Base-by-base conservation (phyloP, 129 eudicot species). In the Arctium minus region DNA sequence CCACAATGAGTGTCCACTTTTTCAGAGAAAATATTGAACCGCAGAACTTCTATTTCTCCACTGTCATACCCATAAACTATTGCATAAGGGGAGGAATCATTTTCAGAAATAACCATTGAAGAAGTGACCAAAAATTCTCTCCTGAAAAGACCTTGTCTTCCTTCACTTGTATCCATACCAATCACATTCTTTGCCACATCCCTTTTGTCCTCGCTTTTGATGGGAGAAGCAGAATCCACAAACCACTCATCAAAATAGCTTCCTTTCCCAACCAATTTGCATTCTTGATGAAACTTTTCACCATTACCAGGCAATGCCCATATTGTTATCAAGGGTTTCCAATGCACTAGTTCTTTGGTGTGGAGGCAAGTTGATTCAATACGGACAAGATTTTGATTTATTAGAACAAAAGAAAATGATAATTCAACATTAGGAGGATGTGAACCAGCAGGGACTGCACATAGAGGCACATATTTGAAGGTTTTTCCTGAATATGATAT, bases 91-190 rank as follows among this genome's bases (percentile, higher is more conserved):
- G 85, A 83, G 27, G 80, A 84, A 81, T 82, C 81, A 48, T 86
- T 85, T 82, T 91, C 96, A 27, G 97, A 96, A 56, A 96, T 86
- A 80, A 96, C 94, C 98, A 96, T 96, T 5, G 99, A 91, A 74
- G 98, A 93, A 81, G 97, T 89, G 56, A 96, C 97, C 37, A 85
- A 81, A 72, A 71, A 82, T 73, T 78, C 89, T 37, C n/a, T 73
- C 75, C 73, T 81, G 67, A 68, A 67, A 74, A 53, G 71, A 29
- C 80, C 76, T 77, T 53, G 73, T 37, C 35, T 79, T 27, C 60
- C 70, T 76, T 83, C 86, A 72, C 64, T 78, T 77, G 79, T 11
- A 75, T 6, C 48, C 74, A 36, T 79, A 30, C 7, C 79, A 39
- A 37, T 81, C 62, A 62, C 77, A 35, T 71, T 77, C n/a, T 64